Evolutionary conservation across 202 grass and related monocot species (phyloP).

Genomic region (Musa balbisiana): DNA sequence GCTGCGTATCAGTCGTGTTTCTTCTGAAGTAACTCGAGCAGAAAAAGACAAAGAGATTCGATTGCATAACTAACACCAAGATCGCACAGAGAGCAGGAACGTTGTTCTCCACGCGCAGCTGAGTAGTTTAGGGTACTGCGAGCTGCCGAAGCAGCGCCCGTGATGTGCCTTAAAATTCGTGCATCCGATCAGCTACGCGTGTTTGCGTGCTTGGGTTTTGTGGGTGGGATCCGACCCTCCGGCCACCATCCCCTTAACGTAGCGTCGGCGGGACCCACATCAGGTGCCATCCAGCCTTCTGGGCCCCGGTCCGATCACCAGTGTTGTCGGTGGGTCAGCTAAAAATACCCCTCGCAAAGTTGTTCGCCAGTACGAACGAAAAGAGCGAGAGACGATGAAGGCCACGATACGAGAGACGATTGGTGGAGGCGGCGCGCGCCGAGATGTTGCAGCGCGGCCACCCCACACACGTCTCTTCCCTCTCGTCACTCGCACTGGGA

Average conservation of each 20-base stretch:
- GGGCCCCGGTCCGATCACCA: too few species aligned
- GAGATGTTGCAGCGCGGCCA: too few species aligned
- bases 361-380: too few species aligned
- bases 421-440: too few species aligned
- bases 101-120: neutral
- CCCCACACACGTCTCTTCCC: neutral
- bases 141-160: neutral
- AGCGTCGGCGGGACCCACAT: too few species aligned
- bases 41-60: neutral
- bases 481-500: neutral
- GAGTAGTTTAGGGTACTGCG: neutral
- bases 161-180: neutral
- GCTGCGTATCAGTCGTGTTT: neutral
- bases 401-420: too few species aligned
- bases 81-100: neutral
- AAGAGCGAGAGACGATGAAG: too few species aligned
- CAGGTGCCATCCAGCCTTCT: too few species aligned
- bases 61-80: neutral
- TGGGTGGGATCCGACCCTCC: neutral
- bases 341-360: too few species aligned
- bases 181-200: neutral
- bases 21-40: too few species aligned
- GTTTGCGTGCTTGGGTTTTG: neutral
- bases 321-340: too few species aligned
- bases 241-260: too few species aligned